Conservation (phyloP, 306 rosid species). For the Clitoria ternatea region DNA sequence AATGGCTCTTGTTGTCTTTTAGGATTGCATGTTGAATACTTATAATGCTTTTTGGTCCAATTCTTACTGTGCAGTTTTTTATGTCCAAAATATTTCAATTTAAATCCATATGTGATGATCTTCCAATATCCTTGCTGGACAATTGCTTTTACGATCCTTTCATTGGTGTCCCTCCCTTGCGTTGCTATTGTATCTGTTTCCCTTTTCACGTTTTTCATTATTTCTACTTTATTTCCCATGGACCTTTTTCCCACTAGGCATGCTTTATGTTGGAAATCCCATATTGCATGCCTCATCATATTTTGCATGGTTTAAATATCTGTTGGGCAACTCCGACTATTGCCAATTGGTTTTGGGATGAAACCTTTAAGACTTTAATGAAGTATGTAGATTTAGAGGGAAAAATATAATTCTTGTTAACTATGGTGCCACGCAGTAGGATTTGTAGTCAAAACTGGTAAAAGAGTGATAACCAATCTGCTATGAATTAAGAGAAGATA, state of each 20-base stretch:
- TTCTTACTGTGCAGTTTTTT: background rate
- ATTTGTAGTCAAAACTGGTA: no score
- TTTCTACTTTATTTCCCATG: background rate
- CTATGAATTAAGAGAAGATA: no score
- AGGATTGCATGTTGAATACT: constrained; percentile 12
- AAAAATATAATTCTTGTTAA: no score
- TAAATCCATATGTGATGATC: background rate
- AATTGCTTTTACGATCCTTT: background rate
- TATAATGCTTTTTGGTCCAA: constrained; percentile 9
- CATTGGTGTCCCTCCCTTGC: background rate
- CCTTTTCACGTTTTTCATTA: background rate
- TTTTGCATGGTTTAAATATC: no score
- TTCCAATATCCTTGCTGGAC: background rate
- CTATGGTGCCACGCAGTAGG: background rate
- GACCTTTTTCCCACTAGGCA: background rate
- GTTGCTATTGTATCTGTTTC: background rate
- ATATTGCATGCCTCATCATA: background rate
- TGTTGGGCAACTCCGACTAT: no score
- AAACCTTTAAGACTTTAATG: no score
- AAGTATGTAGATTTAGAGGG: no score
- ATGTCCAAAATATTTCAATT: background rate
- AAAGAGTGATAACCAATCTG: no score
- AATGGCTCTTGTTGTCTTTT: constrained; percentile 17
- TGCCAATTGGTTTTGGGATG: no score
- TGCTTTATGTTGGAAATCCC: no score